Evolutionary conservation across 257 asterid genomes (phyloP), one percentile per base, ranked within the genome.

Genomic region (Verbascum thapsus): DNA sequence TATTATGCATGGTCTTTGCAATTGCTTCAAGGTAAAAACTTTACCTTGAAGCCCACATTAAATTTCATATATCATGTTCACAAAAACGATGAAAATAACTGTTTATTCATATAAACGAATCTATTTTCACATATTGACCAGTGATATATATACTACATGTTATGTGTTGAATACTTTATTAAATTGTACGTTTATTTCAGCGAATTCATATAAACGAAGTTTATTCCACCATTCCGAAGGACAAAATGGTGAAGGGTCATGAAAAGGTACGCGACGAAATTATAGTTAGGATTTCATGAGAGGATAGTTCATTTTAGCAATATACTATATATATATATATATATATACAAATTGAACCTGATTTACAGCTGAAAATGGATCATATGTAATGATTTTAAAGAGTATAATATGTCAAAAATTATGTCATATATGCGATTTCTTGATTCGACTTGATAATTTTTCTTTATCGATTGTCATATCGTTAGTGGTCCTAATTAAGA

Each of bases 371-470:
- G 51, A 56, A 74, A 61, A 59, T 35, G 34, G 56, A 18, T 66
- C 32, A 17, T 42, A 35, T 52, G 17, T 53, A 54, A 58, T 53
- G 19, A 50, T 50, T 64, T 57, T 66, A 17, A 58, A 58, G 32
- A 64, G 69, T 66, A 59, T 53, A 59, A 48, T 48, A 44, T 20
- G 40, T 68, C 4, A 71, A 74, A 62, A 73, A 4, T 18, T 20
- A 12, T 44, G 48, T 18, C 63, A 22, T 22, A 57, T 62, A 43
- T 38, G 4, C 35, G 67, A 19, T 53, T 45, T 58, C 44, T 53
- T 50, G 20, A 26, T 5, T 26, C 5, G 32, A 26, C 32, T 26
- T 26, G 32, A 1, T 26, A 26, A 26, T 26, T 26, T 26, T 26
- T 26, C 32, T 26, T 26, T 26, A 5, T 26, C n/a, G n/a, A n/a